Conservation (phyloP, 176 grass and related monocot species). For the Lolium rigidum region DNA sequence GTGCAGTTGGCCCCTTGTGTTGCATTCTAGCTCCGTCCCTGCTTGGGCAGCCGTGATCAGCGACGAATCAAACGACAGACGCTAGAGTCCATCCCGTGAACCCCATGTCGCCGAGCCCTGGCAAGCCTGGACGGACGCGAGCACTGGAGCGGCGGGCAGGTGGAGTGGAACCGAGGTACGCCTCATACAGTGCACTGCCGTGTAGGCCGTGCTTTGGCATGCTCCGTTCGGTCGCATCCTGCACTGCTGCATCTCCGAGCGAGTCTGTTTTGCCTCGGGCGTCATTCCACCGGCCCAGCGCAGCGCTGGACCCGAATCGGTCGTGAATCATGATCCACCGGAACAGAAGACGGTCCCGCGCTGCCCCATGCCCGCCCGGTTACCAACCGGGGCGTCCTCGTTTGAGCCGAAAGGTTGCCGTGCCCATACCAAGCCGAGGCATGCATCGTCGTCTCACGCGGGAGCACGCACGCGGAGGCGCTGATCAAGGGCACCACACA, state of each 20-base stretch:
- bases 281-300: neutral
- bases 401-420: constrained; percentile 18
- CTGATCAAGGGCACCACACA: neutral
- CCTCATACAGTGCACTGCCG: neutral
- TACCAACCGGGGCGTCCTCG: neutral
- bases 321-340: neutral
- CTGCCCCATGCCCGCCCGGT: neutral
- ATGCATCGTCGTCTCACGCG: neutral
- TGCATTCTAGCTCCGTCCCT: no score
- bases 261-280: no score
- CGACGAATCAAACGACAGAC: neutral
- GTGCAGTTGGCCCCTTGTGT: no score
- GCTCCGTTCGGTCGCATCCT: neutral
- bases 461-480: neutral
- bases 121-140: neutral
- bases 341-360: neutral
- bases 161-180: neutral
- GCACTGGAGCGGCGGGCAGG: neutral
- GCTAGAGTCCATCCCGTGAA: neutral
- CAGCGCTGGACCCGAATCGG: neutral
- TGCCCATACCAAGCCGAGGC: neutral
- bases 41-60: no score
- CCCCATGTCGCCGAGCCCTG: neutral
- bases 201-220: constrained; percentile 25
- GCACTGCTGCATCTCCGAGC: neutral